phyloP scores from a whole-genome alignment of 2,329 filamentous ascomycete species.

The Talaromyces sp. region DNA sequence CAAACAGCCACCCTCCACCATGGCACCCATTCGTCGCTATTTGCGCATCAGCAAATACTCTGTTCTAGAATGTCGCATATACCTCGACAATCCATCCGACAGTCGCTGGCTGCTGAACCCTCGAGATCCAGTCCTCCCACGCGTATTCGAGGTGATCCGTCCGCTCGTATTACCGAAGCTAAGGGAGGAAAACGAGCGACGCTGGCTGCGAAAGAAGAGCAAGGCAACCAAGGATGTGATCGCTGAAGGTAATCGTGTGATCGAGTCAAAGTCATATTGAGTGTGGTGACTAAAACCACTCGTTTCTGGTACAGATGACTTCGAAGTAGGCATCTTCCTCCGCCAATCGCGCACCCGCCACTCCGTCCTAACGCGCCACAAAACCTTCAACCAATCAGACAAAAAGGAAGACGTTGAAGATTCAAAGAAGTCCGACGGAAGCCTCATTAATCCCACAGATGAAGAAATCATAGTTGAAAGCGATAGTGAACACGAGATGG shows the following conservation, averaged over 20 bases:
- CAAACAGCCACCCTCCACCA: conserved; percentile 40
- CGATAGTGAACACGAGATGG: conserved; percentile 56
- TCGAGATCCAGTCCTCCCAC: conserved; percentile 73
- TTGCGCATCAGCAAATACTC: conserved; percentile 90
- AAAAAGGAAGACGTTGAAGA: not conserved
- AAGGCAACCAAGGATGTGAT: conserved; percentile 87
- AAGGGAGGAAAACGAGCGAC: conserved; percentile 74
- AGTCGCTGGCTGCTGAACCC: conserved; percentile 81
- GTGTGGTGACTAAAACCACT: not conserved
- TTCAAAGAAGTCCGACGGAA: conserved; percentile 26
- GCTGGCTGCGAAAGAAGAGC: conserved; percentile 70
- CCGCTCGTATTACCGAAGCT: conserved; percentile 89
- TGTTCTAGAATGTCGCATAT: conserved; percentile 94
- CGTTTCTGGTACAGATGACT: conserved; percentile 71
- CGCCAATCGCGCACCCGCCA: conserved; percentile 84
- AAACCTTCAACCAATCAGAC: conserved; percentile 66
- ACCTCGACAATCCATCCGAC: conserved; percentile 86
- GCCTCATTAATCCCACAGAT: conserved; percentile 24
- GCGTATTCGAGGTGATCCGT: conserved; percentile 81
- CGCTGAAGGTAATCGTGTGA: conserved; percentile 71
- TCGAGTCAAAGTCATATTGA: not conserved
- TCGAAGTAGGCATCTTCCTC: conserved; percentile 92
- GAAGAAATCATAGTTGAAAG: conserved; percentile 60
- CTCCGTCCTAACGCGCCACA: conserved; percentile 82
- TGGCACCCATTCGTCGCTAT: conserved; percentile 89